A percentile compares a stretch with the other conserved stretches of the same genome.
Conservation (phyloP, 1,139 yeast genomes). For the Nakaseomyces bracarensis region DNA sequence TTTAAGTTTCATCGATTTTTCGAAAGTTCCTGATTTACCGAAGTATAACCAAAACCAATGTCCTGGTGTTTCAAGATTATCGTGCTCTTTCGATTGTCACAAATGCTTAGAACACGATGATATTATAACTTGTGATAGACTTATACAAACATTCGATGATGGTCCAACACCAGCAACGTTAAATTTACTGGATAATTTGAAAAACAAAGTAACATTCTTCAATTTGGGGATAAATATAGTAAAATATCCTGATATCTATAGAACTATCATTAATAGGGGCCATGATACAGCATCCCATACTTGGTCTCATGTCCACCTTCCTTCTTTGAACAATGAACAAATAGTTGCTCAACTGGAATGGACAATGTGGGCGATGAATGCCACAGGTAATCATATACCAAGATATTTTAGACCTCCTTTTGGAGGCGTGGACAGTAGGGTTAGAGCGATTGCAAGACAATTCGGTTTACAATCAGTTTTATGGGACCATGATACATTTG, state of each 20-base stretch:
- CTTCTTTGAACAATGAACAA: constrained; percentile 66
- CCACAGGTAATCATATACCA: constrained; percentile 82
- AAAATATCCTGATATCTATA: constrained; percentile 64
- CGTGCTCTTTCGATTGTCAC: constrained; percentile 82
- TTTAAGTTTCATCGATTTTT: constrained; percentile 56
- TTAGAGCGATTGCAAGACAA: constrained; percentile 68
- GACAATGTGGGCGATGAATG: constrained; percentile 98
- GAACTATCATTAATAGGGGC: constrained; percentile 47
- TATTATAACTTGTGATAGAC: constrained; percentile 58
- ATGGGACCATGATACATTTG: constrained; percentile 90
- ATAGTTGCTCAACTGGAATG: constrained; percentile 85
- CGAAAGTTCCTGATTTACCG: constrained; percentile 41
- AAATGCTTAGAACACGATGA: constrained; percentile 76
- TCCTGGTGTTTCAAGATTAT: constrained; percentile 37
- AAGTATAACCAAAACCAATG: constrained; percentile 57
- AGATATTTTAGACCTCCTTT: constrained; percentile 95
- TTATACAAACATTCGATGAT: constrained; percentile 89
- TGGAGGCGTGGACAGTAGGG: constrained; percentile 86
- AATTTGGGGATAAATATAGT: constrained; percentile 77
- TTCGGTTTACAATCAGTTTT: constrained; percentile 82
- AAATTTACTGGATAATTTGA: constrained; percentile 45
- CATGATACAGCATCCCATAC: constrained; percentile 86
- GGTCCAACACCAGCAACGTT: constrained; percentile 78
- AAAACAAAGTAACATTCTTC: constrained; percentile 64
- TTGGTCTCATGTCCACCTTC: constrained; percentile 85